Evolutionary conservation across 352 stramenopile genomes (phyloP).

Genomic region (Saprolegnia diclina): DNA sequence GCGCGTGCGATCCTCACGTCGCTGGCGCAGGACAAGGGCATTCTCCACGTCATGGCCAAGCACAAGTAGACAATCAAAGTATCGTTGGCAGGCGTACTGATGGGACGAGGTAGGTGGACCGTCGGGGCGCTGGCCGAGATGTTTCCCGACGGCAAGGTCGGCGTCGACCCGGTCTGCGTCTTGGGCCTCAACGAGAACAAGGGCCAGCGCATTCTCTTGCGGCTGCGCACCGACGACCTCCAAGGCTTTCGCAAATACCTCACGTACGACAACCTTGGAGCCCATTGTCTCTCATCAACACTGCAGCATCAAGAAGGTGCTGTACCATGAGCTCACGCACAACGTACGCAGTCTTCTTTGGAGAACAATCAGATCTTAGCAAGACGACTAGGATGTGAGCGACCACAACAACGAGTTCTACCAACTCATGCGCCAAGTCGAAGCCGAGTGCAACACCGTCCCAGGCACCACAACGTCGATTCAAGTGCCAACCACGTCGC

Average conservation of each 20-base stretch:
- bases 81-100: background rate
- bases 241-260: constrained; percentile 88
- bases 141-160: constrained; percentile 87
- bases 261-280: constrained; percentile 34
- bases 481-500: background rate
- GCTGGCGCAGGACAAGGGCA: constrained; percentile 81
- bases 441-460: constrained; percentile 45
- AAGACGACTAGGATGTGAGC: constrained; percentile 12
- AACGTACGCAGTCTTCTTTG: constrained; percentile 55
- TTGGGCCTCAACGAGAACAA: constrained; percentile 95
- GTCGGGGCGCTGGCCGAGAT: constrained; percentile 85
- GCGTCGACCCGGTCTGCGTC: constrained; percentile 79
- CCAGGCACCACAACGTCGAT: background rate
- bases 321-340: constrained; percentile 93
- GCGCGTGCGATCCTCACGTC: constrained; percentile 75
- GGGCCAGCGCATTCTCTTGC: constrained; percentile 90
- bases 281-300: constrained; percentile 26
- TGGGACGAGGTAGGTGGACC: constrained; percentile 49
- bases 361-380: background rate
- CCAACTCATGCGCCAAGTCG: constrained; percentile 70
- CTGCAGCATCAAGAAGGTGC: constrained; percentile 86
- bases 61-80: constrained; percentile 52
- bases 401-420: constrained; percentile 80
- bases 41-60: constrained; percentile 84
- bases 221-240: constrained; percentile 93